Base-by-base conservation (phyloP, 805 yeast species). In the Yamadazyma scolyti region DNA sequence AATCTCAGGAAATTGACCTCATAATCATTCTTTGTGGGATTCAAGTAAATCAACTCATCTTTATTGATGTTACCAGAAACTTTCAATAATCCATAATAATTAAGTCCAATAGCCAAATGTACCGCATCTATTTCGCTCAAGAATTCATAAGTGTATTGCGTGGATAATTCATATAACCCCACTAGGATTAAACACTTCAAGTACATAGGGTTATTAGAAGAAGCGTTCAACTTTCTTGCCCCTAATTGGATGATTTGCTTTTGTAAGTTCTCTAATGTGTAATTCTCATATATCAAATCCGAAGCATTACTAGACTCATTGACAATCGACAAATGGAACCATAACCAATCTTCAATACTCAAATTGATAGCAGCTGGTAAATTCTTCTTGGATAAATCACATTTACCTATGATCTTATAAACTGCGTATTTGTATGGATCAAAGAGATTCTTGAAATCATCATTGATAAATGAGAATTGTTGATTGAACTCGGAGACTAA, bases 341-440 rank as follows among this genome's bases (percentile, higher is more conserved):
- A 90, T 29, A 90, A 56, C 97, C 97, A 90, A 60, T 90, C 97
- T 56, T 90, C 97, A 28, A 89, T 75, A 36, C 94, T 84, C 21
- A 78, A 59, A 22, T 82, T 73, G 18, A 90, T 75, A 22, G 74
- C 65, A n/a, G 78, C 55, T 21, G 94, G 77, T 46, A 89, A 61
- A 40, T 74, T 63, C 56, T 78, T 77, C 56, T 79, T 69, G 28
- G 82, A 65, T 50, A 82, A 51, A 61, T 79, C 80, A 56, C 96
- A 87, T 55, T 93, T 81, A n/a, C 97, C 97, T 36, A 90, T 73
- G 16, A 93, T 71, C 58, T 93, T 90, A 63, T 86, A 93, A 5
- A 88, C 82, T 0, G 96, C 93, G 52, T 80, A 82, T 52, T 89
- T 80, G 63, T 74, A 93, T 4, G 97, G 96, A 58, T 93, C 98